A percentile compares a stretch with the other conserved stretches of the same genome.
Conservation (phyloP, 1,284 basidiomycete genomes). For the Cronartium quercuum region DNA sequence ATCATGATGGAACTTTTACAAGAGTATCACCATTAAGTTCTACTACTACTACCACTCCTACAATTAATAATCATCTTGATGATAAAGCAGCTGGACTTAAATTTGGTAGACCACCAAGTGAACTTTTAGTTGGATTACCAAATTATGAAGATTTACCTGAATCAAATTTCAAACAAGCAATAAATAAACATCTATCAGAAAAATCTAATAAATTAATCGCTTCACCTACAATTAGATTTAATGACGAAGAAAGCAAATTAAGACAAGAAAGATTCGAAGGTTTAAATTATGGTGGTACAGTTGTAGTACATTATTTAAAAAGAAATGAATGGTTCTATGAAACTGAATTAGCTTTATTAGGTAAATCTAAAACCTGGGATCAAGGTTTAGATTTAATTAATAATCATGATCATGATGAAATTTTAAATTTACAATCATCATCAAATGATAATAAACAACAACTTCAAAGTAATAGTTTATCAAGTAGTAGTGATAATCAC, state of each 20-base stretch:
- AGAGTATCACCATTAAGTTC: not conserved
- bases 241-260: slow-evolving; percentile 15
- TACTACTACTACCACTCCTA: not conserved
- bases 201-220: slow-evolving; percentile 7
- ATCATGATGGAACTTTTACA: slow-evolving; percentile 34
- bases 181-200: not conserved
- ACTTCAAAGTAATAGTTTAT: too few species aligned
- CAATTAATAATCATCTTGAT: too few species aligned
- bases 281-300: slow-evolving; percentile 65
- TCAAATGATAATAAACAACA: not conserved
- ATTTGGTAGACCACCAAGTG: slow-evolving; percentile 37
- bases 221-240: slow-evolving; percentile 29
- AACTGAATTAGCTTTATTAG: slow-evolving; percentile 77
- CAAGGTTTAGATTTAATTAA: slow-evolving; percentile 42
- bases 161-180: slow-evolving; percentile 26
- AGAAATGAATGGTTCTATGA: slow-evolving; percentile 93
- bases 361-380: slow-evolving; percentile 59
- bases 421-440: slow-evolving; percentile 1
- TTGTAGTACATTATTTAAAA: slow-evolving; percentile 95
- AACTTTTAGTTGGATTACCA: slow-evolving; percentile 34
- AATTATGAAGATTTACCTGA: slow-evolving; percentile 38
- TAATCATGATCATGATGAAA: slow-evolving; percentile 40
- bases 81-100: too few species aligned
- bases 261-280: slow-evolving; percentile 22
- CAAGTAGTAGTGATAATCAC: too few species aligned